Evolutionary conservation across 2,329 filamentous ascomycete genomes (phyloP).

Genomic region (Beauveria scarabaeidicola): DNA sequence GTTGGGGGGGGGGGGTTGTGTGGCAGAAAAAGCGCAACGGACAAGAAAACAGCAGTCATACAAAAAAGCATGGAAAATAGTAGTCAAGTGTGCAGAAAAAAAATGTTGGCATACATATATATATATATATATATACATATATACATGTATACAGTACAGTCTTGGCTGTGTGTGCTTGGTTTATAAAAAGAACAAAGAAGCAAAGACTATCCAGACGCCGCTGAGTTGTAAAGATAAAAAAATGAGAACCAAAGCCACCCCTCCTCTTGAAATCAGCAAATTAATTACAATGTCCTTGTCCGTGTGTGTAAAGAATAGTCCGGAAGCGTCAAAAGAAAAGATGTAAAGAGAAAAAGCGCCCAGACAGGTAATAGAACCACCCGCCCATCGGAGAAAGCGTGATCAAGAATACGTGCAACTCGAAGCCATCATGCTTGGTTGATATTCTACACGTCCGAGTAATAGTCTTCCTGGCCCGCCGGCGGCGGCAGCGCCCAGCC

Average conservation of each 20-base stretch:
- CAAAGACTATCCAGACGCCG: background rate
- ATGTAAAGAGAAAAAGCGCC: background rate
- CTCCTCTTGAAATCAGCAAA: background rate
- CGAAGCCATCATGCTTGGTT: background rate
- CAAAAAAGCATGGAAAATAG: too few relatives aligned
- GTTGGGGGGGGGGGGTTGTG: too few relatives aligned
- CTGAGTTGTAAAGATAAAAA: background rate
- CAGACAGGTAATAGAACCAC: background rate
- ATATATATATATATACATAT: too few relatives aligned
- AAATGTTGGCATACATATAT: too few relatives aligned
- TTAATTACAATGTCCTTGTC: constrained; percentile 4
- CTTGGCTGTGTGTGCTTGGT: too few relatives aligned
- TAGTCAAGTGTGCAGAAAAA: too few relatives aligned
- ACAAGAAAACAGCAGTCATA: too few relatives aligned
- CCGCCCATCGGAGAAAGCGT: background rate
- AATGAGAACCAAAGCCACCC: background rate
- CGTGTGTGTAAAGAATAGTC: background rate
- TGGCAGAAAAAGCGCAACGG: too few relatives aligned
- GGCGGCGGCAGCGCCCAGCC: constrained; percentile 35
- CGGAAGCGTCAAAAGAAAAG: background rate
- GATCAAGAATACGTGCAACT: background rate
- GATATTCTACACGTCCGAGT: constrained; percentile 37
- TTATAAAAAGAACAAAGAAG: background rate
- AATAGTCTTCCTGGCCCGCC: constrained; percentile 42
- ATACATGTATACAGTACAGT: too few relatives aligned